phyloP scores from a whole-genome alignment of 352 stramenopile species.

The Elongisporangium undulatum region DNA sequence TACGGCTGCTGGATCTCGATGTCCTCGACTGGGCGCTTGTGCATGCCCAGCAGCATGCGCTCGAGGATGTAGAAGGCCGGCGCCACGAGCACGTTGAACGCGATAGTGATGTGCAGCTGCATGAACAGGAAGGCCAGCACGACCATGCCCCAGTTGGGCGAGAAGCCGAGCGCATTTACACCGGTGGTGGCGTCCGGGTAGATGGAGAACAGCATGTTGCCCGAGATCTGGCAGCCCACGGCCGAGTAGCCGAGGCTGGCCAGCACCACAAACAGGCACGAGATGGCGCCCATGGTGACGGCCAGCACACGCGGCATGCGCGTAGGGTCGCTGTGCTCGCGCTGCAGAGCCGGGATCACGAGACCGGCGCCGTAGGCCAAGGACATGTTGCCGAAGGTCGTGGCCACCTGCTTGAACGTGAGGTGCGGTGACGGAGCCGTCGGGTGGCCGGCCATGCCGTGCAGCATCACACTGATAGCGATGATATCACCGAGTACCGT shows the following conservation, averaged over 20 bases:
- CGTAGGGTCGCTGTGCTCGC: slow-evolving; percentile 53
- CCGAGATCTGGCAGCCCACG: slow-evolving; percentile 46
- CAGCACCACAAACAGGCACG: slow-evolving; percentile 49
- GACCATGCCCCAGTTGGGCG: slow-evolving; percentile 38
- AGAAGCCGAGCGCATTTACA: slow-evolving; percentile 32
- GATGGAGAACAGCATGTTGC: slow-evolving; percentile 55
- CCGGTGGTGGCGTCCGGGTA: slow-evolving; percentile 4
- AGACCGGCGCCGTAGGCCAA: slow-evolving; percentile 55
- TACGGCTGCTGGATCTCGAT: slow-evolving; percentile 29
- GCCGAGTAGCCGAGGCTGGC: slow-evolving; percentile 29
- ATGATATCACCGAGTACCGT: slow-evolving; percentile 39
- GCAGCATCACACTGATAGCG: slow-evolving; percentile 22
- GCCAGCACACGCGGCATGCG: slow-evolving; percentile 52
- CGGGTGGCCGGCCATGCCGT: slow-evolving; percentile 28
- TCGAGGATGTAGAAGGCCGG: slow-evolving; percentile 55
- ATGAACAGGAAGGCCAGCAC: slow-evolving; percentile 59
- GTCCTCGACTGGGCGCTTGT: slow-evolving; percentile 36
- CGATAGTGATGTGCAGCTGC: slow-evolving; percentile 62
- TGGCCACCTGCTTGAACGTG: slow-evolving; percentile 39
- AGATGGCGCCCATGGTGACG: slow-evolving; percentile 41
- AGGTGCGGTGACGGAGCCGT: slow-evolving; percentile 30
- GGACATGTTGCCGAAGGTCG: slow-evolving; percentile 56
- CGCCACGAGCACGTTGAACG: slow-evolving; percentile 53
- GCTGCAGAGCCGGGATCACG: slow-evolving; percentile 52
- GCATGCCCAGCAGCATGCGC: slow-evolving; percentile 49